Evolutionary conservation across 805 yeast species (phyloP).

Genomic region (Yamadazyma ubonensis): DNA sequence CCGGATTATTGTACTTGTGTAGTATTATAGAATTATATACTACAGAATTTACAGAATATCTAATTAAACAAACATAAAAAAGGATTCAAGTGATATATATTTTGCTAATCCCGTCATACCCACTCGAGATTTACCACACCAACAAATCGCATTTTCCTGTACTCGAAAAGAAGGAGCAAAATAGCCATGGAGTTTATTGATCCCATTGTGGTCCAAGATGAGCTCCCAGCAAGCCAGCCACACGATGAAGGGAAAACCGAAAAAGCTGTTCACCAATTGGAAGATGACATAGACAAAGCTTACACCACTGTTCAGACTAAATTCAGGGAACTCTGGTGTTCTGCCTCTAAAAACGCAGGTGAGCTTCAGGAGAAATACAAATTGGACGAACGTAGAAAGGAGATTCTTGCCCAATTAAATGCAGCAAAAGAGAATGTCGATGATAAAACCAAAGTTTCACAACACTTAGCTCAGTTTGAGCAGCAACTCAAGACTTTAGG

Average conservation of each 20-base stretch:
- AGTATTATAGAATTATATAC: no score
- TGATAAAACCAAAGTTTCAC: slow-evolving; percentile 21
- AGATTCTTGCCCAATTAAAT: slow-evolving; percentile 28
- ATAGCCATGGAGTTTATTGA: slow-evolving; percentile 33
- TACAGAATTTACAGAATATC: no score
- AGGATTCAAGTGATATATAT: no score
- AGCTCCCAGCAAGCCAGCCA: slow-evolving; percentile 4
- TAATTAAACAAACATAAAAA: no score
- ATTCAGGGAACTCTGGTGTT: slow-evolving; percentile 33
- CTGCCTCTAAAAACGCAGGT: slow-evolving; percentile 32
- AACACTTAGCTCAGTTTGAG: slow-evolving; percentile 27
- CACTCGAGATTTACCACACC: no score
- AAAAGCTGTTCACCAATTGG: slow-evolving; percentile 49
- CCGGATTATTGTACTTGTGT: not conserved
- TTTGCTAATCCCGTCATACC: no score
- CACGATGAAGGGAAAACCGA: slow-evolving; percentile 45
- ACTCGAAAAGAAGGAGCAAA: slow-evolving; percentile 4
- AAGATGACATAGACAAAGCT: slow-evolving; percentile 51
- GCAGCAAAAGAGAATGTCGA: slow-evolving; percentile 25
- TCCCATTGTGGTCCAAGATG: slow-evolving; percentile 24
- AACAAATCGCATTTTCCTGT: not conserved
- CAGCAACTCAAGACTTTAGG: slow-evolving; percentile 26
- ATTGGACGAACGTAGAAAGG: slow-evolving; percentile 28
- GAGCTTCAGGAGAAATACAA: slow-evolving; percentile 29
- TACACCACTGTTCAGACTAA: slow-evolving; percentile 45